Base-by-base conservation (phyloP, 2,329 filamentous ascomycete genomes). In the Xylariaceae sp. region DNA sequence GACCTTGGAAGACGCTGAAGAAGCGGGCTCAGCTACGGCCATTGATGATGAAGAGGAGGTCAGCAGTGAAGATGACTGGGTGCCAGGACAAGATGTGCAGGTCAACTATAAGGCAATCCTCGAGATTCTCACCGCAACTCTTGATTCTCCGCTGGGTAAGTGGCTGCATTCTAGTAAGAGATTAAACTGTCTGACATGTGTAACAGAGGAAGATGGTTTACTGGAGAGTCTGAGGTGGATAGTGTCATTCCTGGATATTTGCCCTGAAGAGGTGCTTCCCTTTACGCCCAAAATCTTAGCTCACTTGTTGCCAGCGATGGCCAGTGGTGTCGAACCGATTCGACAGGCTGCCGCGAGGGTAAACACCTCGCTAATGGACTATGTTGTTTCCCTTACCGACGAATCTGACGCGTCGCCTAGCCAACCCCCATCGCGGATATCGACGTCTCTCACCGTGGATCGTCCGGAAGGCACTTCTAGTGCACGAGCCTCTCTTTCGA, bases 241-340 rank as follows among this genome's bases (percentile, higher is more conserved):
- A 60, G 92, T 97, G 61, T 89, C 89, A 55, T 97, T 99, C 70
- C 88, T 99, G 63, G 92, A 97, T 59, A 97, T 99, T 39, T 97
- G 92, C 64, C 93, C 94, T 0, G 94, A 97, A 69, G 94, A 99
- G 67, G 95, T 99, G 3, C 80, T 99, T 35, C 89, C 90, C 3
- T 97, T 97, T 70, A 94, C 96, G 0, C 95, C 95, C 18, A 90
- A 91, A 63, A 87, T 99, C 24, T 77, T 99, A 36, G 91, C 92
- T 1, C 91, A 97, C 66, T 88, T 99, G 50, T 81, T 99, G 23
- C 95, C 94, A 13, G 92, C 92, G 23, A 91, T 99, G 82, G 93
- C 93, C 4, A 96, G 92, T 67, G 90, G 88, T 46, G 89, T 94
- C 10, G 92, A 97, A 61, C 85, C 87, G 36, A 95, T 97, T 57